Evolutionary conservation across 371 early-diverging fungal species (phyloP), one percentile per base, ranked within the genome.

Genomic region (Mortierella sp.): DNA sequence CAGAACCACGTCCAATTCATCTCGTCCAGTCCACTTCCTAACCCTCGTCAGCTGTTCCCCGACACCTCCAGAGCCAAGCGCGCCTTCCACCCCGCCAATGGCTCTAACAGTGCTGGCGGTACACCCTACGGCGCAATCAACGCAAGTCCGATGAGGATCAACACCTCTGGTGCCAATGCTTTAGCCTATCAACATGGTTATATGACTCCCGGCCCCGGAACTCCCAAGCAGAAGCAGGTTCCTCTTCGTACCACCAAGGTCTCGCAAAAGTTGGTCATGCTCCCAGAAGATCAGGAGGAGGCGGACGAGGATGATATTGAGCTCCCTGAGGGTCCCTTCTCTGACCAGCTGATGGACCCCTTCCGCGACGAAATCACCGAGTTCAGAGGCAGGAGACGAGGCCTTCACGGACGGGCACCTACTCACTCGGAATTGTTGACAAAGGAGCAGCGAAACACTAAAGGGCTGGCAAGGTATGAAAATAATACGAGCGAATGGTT

Each of bases 221-320:
- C 83, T 22, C 83, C 83, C 16, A 85, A 85, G 40, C 77, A 74
- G 22, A 86, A 88, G 39, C 83, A 79, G 50, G 83, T 82, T 39
- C 94, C 93, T 10, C 88, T 91, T 41, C 90, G 97, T 79, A 97
- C 97, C 11, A 96, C 96, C 29, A 97, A 97, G 85, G 91, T 93
- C 29, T 93, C 95, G 29, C 97, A 97, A 79, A 98, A 98, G 87
- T 90, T 97, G 6, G 94, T 95, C 0, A 85, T 98, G 43, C 94
- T 98, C 68, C 97, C 98, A 16, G 95, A 94, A 73, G 96, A 95
- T 61, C 91, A 88, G 31, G 92, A 93, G 11, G 79, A 77, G 26
- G 86, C 77, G 37, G 80, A 79, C 16, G 80, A 86, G 13, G 86
- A 87, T 19, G 80, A 85, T 29, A 74, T 77, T n/a, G 87, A 84